Evolutionary conservation across 2,329 filamentous ascomycete genomes (phyloP).

Genomic region (Curvularia spicifera): DNA sequence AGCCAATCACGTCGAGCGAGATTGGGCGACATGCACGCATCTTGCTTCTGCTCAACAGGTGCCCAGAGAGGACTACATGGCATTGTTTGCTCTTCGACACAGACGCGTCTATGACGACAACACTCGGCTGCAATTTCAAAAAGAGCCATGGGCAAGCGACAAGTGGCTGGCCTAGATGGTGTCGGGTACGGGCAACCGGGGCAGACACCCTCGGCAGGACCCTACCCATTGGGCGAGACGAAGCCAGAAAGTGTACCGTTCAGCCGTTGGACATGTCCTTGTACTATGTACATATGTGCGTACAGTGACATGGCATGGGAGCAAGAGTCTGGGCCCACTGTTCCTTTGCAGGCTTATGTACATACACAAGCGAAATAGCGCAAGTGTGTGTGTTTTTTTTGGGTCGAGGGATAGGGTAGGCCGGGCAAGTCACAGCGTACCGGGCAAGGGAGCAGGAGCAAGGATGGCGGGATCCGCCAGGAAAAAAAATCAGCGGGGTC

Average conservation of each 20-base stretch:
- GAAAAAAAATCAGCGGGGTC: conserved; percentile 4
- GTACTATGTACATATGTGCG: not conserved
- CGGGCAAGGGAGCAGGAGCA: conserved; percentile 3
- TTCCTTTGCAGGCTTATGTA: not conserved
- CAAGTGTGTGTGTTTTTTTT: conserved; percentile 27
- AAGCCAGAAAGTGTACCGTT: conserved; percentile 1
- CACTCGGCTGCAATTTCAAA: conserved; percentile 8
- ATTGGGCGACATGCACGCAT: not conserved
- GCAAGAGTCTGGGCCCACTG: not conserved
- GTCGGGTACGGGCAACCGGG: conserved; percentile 23
- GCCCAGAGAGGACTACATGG: not conserved
- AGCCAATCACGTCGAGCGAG: conserved; percentile 8
- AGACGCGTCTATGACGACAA: conserved; percentile 18
- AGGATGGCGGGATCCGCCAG: conserved; percentile 6
- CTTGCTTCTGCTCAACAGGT: conserved; percentile 8
- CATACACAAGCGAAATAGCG: conserved; percentile 23
- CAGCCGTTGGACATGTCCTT: conserved; percentile 1
- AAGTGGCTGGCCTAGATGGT: conserved; percentile 16
- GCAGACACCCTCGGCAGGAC: not conserved
- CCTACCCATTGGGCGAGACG: not conserved
- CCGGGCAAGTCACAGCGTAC: not conserved
- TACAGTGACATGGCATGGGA: conserved; percentile 7
- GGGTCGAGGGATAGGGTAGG: conserved; percentile 3
- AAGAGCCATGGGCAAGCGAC: conserved; percentile 7
- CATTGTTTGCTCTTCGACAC: not conserved